These are phyloP conservation scores for Pseudocercospora pini-densiflorae DNA, from an alignment of 2,329 filamentous ascomycete genomes.

Conservation along the genomic window DNA sequence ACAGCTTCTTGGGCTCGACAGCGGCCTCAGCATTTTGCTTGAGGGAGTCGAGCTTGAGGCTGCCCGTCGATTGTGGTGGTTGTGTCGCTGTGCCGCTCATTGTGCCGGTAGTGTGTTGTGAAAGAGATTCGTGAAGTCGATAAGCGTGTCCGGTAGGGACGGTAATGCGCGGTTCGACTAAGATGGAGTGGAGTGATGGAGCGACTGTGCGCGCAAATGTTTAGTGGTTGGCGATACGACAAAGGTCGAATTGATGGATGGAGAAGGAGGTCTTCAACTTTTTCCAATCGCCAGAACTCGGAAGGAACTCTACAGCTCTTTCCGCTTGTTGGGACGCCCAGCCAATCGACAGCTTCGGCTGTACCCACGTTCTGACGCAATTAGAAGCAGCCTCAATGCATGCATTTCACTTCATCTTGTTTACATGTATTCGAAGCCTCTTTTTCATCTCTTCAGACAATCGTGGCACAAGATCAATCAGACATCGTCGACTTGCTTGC, in stretches of 20 bases:
- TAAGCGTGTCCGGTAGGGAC: slow-evolving; percentile 8
- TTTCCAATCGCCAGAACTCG: slow-evolving; percentile 2
- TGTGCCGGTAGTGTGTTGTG: slow-evolving; percentile 27
- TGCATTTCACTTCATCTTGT: background rate
- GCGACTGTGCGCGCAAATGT: slow-evolving; percentile 4
- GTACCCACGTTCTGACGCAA: slow-evolving; percentile 6
- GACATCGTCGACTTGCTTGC: background rate
- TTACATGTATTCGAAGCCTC: background rate
- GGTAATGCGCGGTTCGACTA: slow-evolving; percentile 10
- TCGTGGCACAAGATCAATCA: background rate
- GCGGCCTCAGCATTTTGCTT: slow-evolving; percentile 53
- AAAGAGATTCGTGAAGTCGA: slow-evolving; percentile 12
- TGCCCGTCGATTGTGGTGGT: slow-evolving; percentile 55
- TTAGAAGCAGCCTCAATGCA: background rate
- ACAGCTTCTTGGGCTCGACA: slow-evolving; percentile 58
- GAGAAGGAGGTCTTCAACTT: background rate
- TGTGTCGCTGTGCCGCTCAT: slow-evolving; percentile 43
- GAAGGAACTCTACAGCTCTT: slow-evolving; percentile 1
- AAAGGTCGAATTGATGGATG: background rate
- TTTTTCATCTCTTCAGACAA: background rate
- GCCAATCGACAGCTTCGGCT: background rate
- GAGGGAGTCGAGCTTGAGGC: slow-evolving; percentile 57
- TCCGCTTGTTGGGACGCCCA: background rate
- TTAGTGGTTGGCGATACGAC: slow-evolving; percentile 1
- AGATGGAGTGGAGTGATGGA: slow-evolving; percentile 10